Evolutionary conservation across 352 stramenopile species (phyloP), one percentile per base, ranked within the genome.

Genomic region (Phytopythium sindhum): DNA sequence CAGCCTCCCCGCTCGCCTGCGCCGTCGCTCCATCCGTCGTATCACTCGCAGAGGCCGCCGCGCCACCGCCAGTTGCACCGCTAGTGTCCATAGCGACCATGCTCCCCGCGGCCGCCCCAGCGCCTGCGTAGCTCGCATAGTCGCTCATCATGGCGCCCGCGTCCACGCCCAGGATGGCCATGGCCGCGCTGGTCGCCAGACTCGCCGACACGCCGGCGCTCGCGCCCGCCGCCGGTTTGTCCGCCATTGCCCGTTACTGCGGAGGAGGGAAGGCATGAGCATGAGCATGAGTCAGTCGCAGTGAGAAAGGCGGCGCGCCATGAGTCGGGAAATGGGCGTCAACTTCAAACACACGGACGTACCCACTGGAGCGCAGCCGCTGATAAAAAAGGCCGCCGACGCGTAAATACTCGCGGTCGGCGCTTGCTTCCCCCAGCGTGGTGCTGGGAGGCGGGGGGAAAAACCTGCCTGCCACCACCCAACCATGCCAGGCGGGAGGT

Each of bases 161-260:
- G 31, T 57, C 51, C 28, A 4, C 51, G n/a, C 51, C 51, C 6
- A 57, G 51, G 29, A 57, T 57, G 9, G 51, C 51, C 51, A 57
- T 57, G 28, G 51, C 51, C 51, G 51, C 51, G 51, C 51, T 57
- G 9, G 29, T 42, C 28, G 51, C 51, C 51, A 57, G 51, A 11
- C 29, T 42, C 47, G 47, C 47, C 24, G 47, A 35, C 51, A 31
- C 29, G 51, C 28, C 28, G 8, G 31, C 29, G 19, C 9, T 41
- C 24, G 29, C 50, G 50, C 15, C 29, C 15, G 28, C 28, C 28
- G 29, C 51, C 19, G 51, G 28, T 29, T 57, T 57, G 51, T 39
- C 47, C 24, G 47, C 47, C 47, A 53, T 53, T 23, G 24, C n/a
- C 12, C 10, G 9, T 21, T 7, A 31, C 41, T 53, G 47, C 47